Base-by-base conservation (phyloP, 345 rosid species). In the Rhizophora mangle region DNA sequence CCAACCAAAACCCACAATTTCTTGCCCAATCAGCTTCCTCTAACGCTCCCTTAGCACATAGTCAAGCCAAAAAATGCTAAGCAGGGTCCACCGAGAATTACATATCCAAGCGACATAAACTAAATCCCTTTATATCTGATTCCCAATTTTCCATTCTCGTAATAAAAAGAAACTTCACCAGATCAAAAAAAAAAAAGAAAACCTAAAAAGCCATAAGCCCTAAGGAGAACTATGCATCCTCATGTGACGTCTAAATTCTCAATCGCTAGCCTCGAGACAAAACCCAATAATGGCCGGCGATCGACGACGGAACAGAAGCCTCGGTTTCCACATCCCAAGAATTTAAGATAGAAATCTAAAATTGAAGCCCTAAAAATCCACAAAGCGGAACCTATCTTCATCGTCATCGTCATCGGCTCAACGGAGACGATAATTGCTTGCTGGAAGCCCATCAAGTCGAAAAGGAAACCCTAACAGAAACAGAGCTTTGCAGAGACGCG, bases 291-390 rank as follows among this genome's bases (percentile, higher is more conserved):
- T 3, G 5, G 16, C 1, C 18, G 49, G 49, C 5, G 49, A 43
- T 37, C 43, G 43, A 9, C 43, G 43, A 37, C 11, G 43, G 43
- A 9, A 9, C 43, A 37, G 43, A 37, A 9, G 11, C 11, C 11
- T 37, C 13, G 43, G 43, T 43, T 43, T 43, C 49, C 49, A 43
- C 18, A 43, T 13, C 49, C 49, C 15, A 13, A 3, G 10, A 15
- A 34, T 47, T 49, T 22, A 8, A 52, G 31, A 51, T 37, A 0
- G 10, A 31, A 60, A 60, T 60, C 59, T 51, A 51, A 61, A 49
- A 61, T 15, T 4, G 9, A 69, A 49, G 18, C 29, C 60, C 49
- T 61, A 69, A 69, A 18, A 60, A 47, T 16, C 51, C 51, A 32
- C 13, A 21, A 54, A 20, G 29, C 8, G 29, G 13, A 58, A 4